Evolutionary conservation across 306 rosid species (phyloP), one percentile per base, ranked within the genome.

Genomic region (Glycyrrhiza uralensis): DNA sequence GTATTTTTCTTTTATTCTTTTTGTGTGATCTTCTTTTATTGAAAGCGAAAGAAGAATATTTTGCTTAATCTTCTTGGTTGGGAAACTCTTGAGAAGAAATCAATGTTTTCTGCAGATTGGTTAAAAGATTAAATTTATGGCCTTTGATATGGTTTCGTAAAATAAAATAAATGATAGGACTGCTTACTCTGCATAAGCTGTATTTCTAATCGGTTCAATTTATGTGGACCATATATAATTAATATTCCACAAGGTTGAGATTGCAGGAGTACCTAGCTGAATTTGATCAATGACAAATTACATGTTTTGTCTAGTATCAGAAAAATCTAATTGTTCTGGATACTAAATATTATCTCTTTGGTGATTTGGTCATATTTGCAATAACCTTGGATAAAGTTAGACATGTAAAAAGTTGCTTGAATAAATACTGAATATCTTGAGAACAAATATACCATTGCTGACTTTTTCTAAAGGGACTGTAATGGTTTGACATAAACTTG

Each of bases 371-470:
- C 19, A 38, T 45, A 60, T 60, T 60, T 50, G 24, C 51, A 29
- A 45, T 36, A 19, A 17, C 58, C 18, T 57, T 24, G 7, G 20
- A 12, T 35, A 69, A 18, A 49, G 26, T 17, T 19, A 6, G 52
- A 18, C 32, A 12, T 30, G 50, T 28, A 39, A 45, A 54, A 71
- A 11, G 24, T 51, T 14, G 30, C 8, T 44, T 62, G 10, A 64
- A 52, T 61, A 42, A 62, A 38, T 77, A 60, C 42, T 33, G 42
- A 58, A 14, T 71, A 42, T 77, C 50, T 77, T 41, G 71, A 28
- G 58, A 69, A 61, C 12, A 28, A 4, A 59, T 19, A 50, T 44
- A 10, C 6, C 2, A 38, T 50, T 51, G 49, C 72, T 29, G 19
- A 39, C 9, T 39, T n/a, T 61, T 51, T 41, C 59, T 35, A 46